Base-by-base conservation (phyloP, 2,329 filamentous ascomycete genomes). In the Mycosphaerelloides madeirae region DNA sequence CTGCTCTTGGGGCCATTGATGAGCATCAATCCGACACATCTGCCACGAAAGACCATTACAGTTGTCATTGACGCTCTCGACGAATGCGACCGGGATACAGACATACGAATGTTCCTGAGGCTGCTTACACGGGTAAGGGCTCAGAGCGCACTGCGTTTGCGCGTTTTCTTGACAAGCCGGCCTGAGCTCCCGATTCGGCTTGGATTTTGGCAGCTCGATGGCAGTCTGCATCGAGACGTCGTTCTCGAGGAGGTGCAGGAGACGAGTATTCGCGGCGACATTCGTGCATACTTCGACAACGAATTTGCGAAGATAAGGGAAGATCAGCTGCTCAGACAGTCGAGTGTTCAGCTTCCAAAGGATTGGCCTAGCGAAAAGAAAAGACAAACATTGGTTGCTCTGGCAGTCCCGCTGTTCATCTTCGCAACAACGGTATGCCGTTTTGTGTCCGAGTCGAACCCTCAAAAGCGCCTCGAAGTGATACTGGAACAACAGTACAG, bases 331-430 rank as follows among this genome's bases (percentile, higher is more conserved):
- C n/a, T n/a, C n/a, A n/a, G n/a, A n/a, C n/a, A n/a, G n/a, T n/a
- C n/a, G n/a, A 8, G n/a, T n/a, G 35, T n/a, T 14, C 6, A 3
- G 3, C 3, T 38, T 6, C 11, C 16, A 3, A 6, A 38, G 4
- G 46, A 52, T 39, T 62, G 56, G 61, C 60, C 59, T 25, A 48
- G 53, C 2, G 29, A 53, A 11, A 34, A 55, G 6, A 36, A 11
- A 19, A 49, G 57, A 4, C 11, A 56, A 12, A 38, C 40, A 14
- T 46, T 64, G 4, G 47, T 58, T 34, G 19, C 49, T 8, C 57
- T 55, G 32, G 35, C 62, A 4, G 40, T 52, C 22, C 58, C 60
- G 5, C 47, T 65, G 15, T 65, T 64, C 38, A 64, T 64, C 31
- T 59, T 51, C 28, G 56, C 63, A 7, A 38, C 50, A 13, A 60